These are phyloP conservation scores for Notholithocarpus densiflorus DNA, from an alignment of 306 rosid species.

Conservation along the genomic window DNA sequence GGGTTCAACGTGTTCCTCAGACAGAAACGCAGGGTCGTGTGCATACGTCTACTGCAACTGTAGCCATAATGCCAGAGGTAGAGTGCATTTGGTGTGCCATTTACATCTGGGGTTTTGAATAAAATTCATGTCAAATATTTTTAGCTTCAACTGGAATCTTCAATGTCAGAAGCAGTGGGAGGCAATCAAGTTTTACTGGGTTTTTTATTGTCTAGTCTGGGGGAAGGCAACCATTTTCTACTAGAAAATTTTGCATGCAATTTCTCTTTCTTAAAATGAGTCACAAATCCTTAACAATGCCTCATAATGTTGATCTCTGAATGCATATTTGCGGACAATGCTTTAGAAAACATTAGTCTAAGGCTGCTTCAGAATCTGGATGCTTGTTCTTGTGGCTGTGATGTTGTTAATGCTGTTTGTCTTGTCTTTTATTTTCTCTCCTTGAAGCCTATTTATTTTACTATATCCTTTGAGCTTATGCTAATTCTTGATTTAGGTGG, in stretches of 20 bases:
- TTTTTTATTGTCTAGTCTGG: slow-evolving; percentile 8
- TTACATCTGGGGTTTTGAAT: background rate
- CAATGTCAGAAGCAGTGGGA: background rate
- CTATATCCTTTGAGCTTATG: slow-evolving; percentile 16
- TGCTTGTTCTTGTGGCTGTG: slow-evolving; percentile 6
- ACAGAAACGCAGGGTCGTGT: slow-evolving; percentile 97
- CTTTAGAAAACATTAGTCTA: background rate
- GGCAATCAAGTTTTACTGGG: slow-evolving; percentile 1
- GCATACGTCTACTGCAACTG: slow-evolving; percentile 98
- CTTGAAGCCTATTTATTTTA: slow-evolving; percentile 2
- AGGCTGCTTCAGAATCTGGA: background rate
- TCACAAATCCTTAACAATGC: background rate
- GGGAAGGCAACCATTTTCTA: slow-evolving; percentile 14
- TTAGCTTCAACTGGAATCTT: background rate
- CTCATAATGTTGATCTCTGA: background rate
- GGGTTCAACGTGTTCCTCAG: slow-evolving; percentile 98
- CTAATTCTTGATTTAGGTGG: slow-evolving; percentile 57
- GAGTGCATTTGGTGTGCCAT: slow-evolving; percentile 19
- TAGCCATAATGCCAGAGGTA: slow-evolving; percentile 99
- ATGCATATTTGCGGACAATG: background rate
- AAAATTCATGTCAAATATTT: background rate
- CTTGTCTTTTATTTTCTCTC: slow-evolving; percentile 4
- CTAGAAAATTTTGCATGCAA: background rate
- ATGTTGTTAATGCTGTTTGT: background rate
- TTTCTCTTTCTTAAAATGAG: background rate